These are phyloP conservation scores for Leccinellum luteum DNA, from an alignment of 768 basidiomycete genomes.

Conservation along the genomic window DNA sequence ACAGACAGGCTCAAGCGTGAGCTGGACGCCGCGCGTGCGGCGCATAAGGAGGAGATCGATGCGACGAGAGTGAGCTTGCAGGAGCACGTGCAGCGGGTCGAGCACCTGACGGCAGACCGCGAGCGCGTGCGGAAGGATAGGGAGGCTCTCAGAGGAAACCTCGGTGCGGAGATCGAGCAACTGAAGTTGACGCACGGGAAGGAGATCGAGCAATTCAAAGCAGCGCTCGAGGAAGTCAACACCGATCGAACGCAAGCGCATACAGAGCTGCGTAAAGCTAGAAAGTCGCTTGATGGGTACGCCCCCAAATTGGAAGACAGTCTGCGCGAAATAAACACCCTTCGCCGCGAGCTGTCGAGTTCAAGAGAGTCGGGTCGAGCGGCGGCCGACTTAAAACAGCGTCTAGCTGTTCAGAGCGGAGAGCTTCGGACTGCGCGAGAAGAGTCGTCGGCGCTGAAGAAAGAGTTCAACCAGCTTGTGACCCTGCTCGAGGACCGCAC, in stretches of 20 bases:
- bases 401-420: conserved; percentile 17
- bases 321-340: conserved; percentile 15
- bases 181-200: conserved; percentile 13
- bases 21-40: conserved; percentile 1
- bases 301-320: conserved; percentile 18
- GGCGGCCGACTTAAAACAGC: conserved; percentile 15
- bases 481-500: conserved; percentile 40
- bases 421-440: conserved; percentile 23
- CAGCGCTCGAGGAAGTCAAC: conserved; percentile 27
- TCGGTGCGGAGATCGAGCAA: conserved; percentile 23
- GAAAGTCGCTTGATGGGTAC: conserved; percentile 19
- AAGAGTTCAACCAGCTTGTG: conserved; percentile 26
- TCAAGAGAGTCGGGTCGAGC: conserved; percentile 12
- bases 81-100: conserved; percentile 19
- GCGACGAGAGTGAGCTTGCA: conserved; percentile 16
- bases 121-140: conserved; percentile 26
- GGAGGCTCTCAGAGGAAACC: conserved; percentile 13
- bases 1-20: conserved; percentile 15
- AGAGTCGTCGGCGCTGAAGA: conserved; percentile 28
- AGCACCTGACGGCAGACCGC: conserved; percentile 20
- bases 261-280: conserved; percentile 20
- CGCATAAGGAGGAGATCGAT: conserved; percentile 15
- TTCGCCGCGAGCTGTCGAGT: conserved; percentile 15
- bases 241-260: conserved; percentile 18
- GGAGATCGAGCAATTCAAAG: conserved; percentile 15